A percentile compares a stretch with the other conserved stretches of the same genome.
Evolutionary conservation across 129 eudicot species (phyloP).

Genomic region (Escallonia herrerae): DNA sequence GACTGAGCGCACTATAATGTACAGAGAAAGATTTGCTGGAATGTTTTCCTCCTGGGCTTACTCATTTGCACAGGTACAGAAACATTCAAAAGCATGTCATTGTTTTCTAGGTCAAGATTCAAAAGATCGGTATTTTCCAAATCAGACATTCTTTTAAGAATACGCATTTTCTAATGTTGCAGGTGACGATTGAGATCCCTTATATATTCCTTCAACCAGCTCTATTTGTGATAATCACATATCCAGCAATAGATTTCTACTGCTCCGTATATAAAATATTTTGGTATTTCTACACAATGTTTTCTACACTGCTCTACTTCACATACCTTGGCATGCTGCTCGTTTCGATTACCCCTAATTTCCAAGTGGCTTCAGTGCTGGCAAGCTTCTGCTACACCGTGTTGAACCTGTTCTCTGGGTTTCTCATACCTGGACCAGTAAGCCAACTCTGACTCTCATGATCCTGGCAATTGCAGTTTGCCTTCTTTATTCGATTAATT

Average conservation of each 20-base stretch:
- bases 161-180: conserved; percentile 1
- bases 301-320: conserved; percentile 37
- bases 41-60: conserved; percentile 20
- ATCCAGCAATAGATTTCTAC: conserved; percentile 45
- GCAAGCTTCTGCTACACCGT: conserved; percentile 30
- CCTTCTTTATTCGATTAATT: too few species aligned
- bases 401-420: conserved; percentile 48
- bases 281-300: conserved; percentile 34
- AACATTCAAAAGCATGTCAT: background rate
- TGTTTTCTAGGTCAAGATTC: background rate
- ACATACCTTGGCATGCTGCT: conserved; percentile 44
- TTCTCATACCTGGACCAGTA: conserved; percentile 52
- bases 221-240: conserved; percentile 31
- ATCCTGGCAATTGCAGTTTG: background rate
- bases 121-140: background rate
- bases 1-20: conserved; percentile 8
- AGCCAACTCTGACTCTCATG: conserved; percentile 5
- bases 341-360: conserved; percentile 33
- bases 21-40: conserved; percentile 20
- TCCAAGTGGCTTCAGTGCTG: conserved; percentile 35
- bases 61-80: conserved; percentile 17
- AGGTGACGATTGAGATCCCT: conserved; percentile 51
- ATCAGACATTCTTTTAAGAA: background rate
- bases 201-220: conserved; percentile 34
- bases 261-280: conserved; percentile 39